A percentile compares a stretch with the other conserved stretches of the same genome.
Conservation (phyloP, 2,329 filamentous ascomycete species). For the Aureobasidium sp. region DNA sequence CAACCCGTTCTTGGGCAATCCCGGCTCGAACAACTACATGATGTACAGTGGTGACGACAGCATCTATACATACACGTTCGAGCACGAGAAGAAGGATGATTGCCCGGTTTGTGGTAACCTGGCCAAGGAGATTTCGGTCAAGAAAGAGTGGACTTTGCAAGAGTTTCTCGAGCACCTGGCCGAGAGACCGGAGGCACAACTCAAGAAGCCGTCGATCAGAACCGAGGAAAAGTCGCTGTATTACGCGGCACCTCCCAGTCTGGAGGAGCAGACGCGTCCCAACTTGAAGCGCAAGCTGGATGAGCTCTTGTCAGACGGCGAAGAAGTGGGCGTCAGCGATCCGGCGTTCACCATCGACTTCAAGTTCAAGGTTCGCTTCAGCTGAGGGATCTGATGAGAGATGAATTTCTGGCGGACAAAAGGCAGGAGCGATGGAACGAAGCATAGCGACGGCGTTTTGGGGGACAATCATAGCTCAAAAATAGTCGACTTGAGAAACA, state of each 20-base stretch:
- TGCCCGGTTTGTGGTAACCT: slow-evolving; percentile 89
- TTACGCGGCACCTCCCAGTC: slow-evolving; percentile 72
- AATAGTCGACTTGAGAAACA: not conserved
- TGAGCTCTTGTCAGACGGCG: slow-evolving; percentile 71
- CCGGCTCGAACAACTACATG: slow-evolving; percentile 80
- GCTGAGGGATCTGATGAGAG: slow-evolving; percentile 16
- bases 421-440: slow-evolving; percentile 5
- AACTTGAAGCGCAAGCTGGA: slow-evolving; percentile 73
- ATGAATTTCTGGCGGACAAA: not conserved
- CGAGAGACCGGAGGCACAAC: slow-evolving; percentile 76
- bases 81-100: slow-evolving; percentile 87
- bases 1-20: slow-evolving; percentile 70
- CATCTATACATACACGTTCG: slow-evolving; percentile 96
- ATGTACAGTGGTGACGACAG: slow-evolving; percentile 97
- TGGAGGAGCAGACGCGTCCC: slow-evolving; percentile 76
- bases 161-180: slow-evolving; percentile 82
- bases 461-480: not conserved
- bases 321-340: slow-evolving; percentile 88
- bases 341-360: slow-evolving; percentile 75
- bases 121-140: slow-evolving; percentile 66
- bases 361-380: slow-evolving; percentile 51
- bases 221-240: slow-evolving; percentile 79
- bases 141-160: slow-evolving; percentile 64
- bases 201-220: slow-evolving; percentile 87
- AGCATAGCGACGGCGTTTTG: slow-evolving; percentile 15